A percentile compares a stretch with the other conserved stretches of the same genome.
phyloP scores from a whole-genome alignment of 108 stramenopile species.

The Epipyxis sp. region DNA sequence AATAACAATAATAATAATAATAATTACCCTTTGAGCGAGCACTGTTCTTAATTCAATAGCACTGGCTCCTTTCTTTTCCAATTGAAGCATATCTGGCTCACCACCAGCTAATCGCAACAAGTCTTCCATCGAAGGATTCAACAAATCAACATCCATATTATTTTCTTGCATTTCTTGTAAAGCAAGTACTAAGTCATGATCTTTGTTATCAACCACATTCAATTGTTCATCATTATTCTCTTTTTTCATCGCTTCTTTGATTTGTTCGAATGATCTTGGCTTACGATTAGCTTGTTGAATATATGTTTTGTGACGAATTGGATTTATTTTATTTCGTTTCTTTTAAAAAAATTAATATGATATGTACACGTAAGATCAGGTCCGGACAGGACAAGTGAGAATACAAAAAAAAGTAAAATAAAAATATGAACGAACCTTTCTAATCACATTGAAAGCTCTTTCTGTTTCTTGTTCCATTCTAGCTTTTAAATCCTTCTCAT shows the following conservation, averaged over 20 bases:
- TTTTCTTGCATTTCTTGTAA: no score
- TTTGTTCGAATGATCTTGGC: neutral
- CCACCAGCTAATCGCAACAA: slow-evolving; percentile 11
- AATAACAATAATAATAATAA: no score
- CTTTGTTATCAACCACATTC: neutral
- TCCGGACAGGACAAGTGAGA: no score
- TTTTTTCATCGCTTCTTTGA: neutral
- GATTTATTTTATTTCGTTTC: neutral
- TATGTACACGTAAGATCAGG: no score
- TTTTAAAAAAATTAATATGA: no score
- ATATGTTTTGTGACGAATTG: neutral
- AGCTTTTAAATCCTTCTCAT: no score
- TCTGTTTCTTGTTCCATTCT: slow-evolving; percentile 1
- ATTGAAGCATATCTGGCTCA: neutral
- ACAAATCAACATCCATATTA: neutral
- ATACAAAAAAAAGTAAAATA: no score
- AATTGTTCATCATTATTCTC: neutral
- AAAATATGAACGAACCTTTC: no score
- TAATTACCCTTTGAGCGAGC: neutral
- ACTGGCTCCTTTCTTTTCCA: neutral
- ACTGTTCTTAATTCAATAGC: slow-evolving; percentile 1
- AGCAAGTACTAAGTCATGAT: no score
- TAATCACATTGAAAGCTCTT: neutral
- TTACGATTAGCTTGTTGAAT: neutral
- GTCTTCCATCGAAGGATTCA: neutral